Conservation (phyloP, 805 yeast genomes). For the Candida ulmi region DNA sequence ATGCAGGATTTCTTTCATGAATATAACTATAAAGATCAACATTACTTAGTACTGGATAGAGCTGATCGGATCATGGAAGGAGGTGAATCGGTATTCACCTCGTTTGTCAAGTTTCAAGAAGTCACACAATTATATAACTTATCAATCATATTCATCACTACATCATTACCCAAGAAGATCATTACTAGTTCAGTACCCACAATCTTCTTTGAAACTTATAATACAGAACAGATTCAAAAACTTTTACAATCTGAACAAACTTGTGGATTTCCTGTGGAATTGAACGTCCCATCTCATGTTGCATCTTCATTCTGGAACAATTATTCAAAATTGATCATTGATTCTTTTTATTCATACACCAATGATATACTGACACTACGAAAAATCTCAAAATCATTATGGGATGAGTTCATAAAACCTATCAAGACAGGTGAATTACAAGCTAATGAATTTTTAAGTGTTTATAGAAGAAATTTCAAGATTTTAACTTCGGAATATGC, state of each 20-base stretch:
- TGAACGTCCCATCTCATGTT: conserved; percentile 1
- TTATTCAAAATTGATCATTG: conserved; percentile 20
- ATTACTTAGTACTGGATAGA: conserved; percentile 20
- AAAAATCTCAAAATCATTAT: conserved; percentile 14
- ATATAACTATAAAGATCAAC: conserved; percentile 8
- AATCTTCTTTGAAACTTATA: conserved; percentile 15
- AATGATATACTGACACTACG: conserved; percentile 13
- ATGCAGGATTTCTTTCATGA: conserved; percentile 9
- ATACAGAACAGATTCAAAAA: conserved; percentile 7
- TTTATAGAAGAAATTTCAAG: conserved; percentile 26
- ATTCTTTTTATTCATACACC: conserved; percentile 19
- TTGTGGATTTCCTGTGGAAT: conserved; percentile 10
- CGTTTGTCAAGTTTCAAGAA: conserved; percentile 18
- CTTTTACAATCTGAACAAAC: conserved; percentile 4
- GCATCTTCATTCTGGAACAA: conserved; percentile 15
- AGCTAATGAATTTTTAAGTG: conserved; percentile 15
- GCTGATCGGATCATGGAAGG: conserved; percentile 22
- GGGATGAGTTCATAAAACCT: conserved; percentile 19
- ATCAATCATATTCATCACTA: conserved; percentile 16
- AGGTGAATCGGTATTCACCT: conserved; percentile 7
- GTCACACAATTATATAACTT: conserved; percentile 11
- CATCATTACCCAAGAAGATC: conserved; percentile 11
- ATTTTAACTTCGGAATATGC: conserved; percentile 30
- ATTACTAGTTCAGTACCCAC: conserved; percentile 15
- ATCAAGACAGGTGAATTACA: conserved; percentile 8